Evolutionary conservation across 1,284 basidiomycete species (phyloP).

Genomic region (Volvariella volvacea): DNA sequence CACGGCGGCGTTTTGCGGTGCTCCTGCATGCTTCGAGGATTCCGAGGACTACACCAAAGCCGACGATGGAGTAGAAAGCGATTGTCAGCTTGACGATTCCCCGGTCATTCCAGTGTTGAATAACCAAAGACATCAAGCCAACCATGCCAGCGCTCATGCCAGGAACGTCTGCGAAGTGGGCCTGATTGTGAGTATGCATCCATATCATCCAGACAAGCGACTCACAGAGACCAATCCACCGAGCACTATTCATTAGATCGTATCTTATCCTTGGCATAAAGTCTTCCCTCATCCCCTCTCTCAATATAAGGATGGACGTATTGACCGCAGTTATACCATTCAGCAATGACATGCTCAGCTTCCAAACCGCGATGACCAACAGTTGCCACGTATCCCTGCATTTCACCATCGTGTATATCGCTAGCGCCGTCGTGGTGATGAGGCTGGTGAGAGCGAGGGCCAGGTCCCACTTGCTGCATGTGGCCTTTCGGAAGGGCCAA

Average conservation of each 20-base stretch:
- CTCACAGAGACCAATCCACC: neutral
- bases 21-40: too few relatives aligned
- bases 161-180: conserved; percentile 1
- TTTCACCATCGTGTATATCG: conserved; percentile 1
- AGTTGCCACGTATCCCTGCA: conserved; percentile 5
- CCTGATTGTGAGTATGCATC: neutral
- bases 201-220: too few relatives aligned
- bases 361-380: conserved; percentile 4
- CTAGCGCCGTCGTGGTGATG: neutral
- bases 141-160: conserved; percentile 4
- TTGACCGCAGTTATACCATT: conserved; percentile 4
- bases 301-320: neutral
- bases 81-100: conserved; percentile 3
- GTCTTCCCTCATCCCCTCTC: neutral
- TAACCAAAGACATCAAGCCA: conserved; percentile 3
- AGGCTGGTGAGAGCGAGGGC: neutral
- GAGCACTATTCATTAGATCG: neutral
- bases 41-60: neutral
- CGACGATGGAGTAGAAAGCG: conserved; percentile 2
- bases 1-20: too few relatives aligned
- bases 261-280: neutral
- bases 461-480: neutral
- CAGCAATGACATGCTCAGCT: conserved; percentile 5
- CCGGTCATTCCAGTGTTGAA: neutral
- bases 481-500: neutral